Conservation (phyloP, 345 rosid species). For the Jatropha curcas region DNA sequence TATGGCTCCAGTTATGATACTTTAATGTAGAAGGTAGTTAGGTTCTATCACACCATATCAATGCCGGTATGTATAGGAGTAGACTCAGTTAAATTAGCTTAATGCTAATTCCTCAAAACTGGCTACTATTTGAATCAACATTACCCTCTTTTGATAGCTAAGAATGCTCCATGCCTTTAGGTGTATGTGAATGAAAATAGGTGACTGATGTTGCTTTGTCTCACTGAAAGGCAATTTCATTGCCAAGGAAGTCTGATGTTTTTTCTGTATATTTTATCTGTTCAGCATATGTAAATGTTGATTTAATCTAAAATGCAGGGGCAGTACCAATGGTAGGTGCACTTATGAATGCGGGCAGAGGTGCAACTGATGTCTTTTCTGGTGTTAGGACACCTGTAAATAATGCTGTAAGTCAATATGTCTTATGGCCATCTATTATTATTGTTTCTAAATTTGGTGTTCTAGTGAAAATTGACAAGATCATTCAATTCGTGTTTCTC, state of each 20-base stretch:
- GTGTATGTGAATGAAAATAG: background rate
- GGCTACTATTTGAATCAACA: background rate
- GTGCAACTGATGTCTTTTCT: slow-evolving; percentile 85
- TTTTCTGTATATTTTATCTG: background rate
- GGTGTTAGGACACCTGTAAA: slow-evolving; percentile 78
- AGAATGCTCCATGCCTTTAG: background rate
- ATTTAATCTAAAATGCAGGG: slow-evolving; percentile 39
- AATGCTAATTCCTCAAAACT: background rate
- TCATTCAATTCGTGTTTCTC: slow-evolving; percentile 11
- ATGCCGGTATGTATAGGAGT: background rate
- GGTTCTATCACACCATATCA: background rate
- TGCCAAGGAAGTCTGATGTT: background rate
- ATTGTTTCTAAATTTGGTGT: background rate
- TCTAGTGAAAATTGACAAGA: slow-evolving; percentile 5
- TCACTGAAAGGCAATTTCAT: background rate
- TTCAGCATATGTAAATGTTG: background rate
- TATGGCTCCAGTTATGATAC: background rate
- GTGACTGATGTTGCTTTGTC: background rate
- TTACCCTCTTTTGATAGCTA: background rate
- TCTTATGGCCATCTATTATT: slow-evolving; percentile 1
- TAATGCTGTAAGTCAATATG: slow-evolving; percentile 50
- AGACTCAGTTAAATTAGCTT: background rate
- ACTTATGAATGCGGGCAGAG: slow-evolving; percentile 91
- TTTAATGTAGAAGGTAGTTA: background rate
- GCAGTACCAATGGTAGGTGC: slow-evolving; percentile 77